A percentile compares a stretch with the other conserved stretches of the same genome.
Evolutionary conservation across 352 stramenopile species (phyloP).

Genomic region (Phytophthora sojae): DNA sequence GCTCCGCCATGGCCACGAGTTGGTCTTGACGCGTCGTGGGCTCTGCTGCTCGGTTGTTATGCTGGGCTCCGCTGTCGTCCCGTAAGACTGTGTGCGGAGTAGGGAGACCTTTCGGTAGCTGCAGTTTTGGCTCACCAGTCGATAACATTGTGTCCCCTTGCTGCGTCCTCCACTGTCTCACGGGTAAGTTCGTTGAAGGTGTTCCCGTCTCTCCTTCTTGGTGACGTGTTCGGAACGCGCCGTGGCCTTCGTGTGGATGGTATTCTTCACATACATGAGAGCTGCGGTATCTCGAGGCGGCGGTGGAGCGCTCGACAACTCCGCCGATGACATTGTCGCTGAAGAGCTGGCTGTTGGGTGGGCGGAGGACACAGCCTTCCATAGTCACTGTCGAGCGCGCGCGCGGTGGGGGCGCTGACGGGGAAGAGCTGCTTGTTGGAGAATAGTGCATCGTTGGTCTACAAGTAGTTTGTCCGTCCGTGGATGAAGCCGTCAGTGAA

Average conservation of each 20-base stretch:
- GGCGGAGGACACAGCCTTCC: neutral
- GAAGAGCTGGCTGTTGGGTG: constrained; percentile 1
- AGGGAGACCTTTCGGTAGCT: neutral
- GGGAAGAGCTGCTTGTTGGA: neutral
- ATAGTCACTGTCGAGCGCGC: neutral
- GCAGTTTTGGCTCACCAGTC: neutral
- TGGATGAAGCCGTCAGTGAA: neutral
- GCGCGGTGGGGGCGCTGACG: neutral
- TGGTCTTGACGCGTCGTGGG: neutral
- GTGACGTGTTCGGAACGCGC: neutral
- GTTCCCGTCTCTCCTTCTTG: neutral
- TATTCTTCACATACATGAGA: neutral
- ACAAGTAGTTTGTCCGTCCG: neutral
- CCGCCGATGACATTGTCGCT: constrained; percentile 4
- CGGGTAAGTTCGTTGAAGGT: neutral
- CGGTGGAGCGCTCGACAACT: neutral
- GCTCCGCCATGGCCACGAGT: neutral
- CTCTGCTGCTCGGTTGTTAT: neutral
- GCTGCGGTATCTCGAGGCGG: neutral
- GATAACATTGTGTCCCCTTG: neutral
- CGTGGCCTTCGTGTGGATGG: neutral
- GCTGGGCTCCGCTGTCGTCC: neutral
- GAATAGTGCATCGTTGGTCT: neutral
- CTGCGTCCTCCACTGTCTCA: neutral
- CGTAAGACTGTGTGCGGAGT: neutral